phyloP scores from a whole-genome alignment of 129 eudicot species.

The Chrysanthemum lavandulifolium region DNA sequence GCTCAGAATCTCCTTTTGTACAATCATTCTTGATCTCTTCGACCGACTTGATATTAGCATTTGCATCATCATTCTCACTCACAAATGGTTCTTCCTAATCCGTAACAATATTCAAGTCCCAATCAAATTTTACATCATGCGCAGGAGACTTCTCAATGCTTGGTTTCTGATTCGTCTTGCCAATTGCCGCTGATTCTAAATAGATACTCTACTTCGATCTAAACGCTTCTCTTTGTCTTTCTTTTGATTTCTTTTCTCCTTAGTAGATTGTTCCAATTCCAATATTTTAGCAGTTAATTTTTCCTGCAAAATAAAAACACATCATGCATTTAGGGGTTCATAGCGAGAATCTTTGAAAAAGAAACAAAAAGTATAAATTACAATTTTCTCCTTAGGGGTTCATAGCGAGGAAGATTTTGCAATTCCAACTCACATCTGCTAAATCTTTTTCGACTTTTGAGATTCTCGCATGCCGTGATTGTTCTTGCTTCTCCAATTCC shows the following conservation, averaged over 20 bases:
- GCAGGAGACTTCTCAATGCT: too few relatives aligned
- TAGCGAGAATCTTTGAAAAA: neutral
- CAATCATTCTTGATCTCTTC: too few relatives aligned
- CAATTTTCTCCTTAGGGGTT: constrained; percentile 68
- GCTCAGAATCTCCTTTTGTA: too few relatives aligned
- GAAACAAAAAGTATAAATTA: constrained; percentile 26
- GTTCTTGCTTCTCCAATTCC: constrained; percentile 70
- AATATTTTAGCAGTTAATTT: constrained; percentile 56
- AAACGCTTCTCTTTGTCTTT: constrained; percentile 52
- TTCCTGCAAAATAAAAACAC: constrained; percentile 45
- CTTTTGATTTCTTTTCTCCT: constrained; percentile 48
- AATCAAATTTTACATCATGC: too few relatives aligned
- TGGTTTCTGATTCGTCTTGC: too few relatives aligned
- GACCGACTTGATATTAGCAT: too few relatives aligned
- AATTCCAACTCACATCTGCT: constrained; percentile 55
- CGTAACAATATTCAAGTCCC: too few relatives aligned
- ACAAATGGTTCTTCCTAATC: too few relatives aligned
- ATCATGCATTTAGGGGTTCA: too few relatives aligned
- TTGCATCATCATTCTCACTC: too few relatives aligned
- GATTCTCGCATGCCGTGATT: constrained; percentile 63
- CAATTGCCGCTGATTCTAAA: too few relatives aligned
- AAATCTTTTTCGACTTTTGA: constrained; percentile 67
- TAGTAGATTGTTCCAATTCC: constrained; percentile 59
- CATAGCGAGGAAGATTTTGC: constrained; percentile 57
- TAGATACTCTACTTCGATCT: constrained; percentile 16